Percentiles rank a stretch among this genome's conserved stretches.
phyloP scores from a whole-genome alignment of 495 filamentous ascomycete genomes.

The Trichoderma gamsii region DNA sequence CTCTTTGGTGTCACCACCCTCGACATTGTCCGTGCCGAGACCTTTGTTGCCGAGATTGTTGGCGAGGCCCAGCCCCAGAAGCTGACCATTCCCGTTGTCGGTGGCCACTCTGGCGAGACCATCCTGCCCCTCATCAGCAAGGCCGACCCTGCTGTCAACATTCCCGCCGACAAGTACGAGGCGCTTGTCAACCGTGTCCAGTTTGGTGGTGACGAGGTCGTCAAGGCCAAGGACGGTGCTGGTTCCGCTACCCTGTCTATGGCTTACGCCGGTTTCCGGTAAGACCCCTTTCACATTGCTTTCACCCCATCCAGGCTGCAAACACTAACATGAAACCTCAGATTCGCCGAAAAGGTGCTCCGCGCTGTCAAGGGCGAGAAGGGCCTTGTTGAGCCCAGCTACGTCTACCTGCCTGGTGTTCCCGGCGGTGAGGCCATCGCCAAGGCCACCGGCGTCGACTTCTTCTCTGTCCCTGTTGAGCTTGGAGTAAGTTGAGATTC shows the following conservation, averaged over 20 bases:
- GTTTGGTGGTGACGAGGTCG: slow-evolving; percentile 97
- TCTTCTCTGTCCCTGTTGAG: slow-evolving; percentile 92
- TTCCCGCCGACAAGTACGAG: slow-evolving; percentile 81
- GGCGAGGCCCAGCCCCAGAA: slow-evolving; percentile 77
- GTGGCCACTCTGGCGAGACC: slow-evolving; percentile 94
- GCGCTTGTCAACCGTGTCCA: slow-evolving; percentile 88
- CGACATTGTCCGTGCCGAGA: slow-evolving; percentile 96
- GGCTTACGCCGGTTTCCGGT: slow-evolving; percentile 95
- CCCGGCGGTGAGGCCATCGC: slow-evolving; percentile 76
- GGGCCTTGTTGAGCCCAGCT: slow-evolving; percentile 89
- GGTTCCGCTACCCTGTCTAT: slow-evolving; percentile 96
- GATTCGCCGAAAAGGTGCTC: slow-evolving; percentile 88
- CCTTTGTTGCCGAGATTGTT: slow-evolving; percentile 81
- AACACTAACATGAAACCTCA: slow-evolving; percentile 34
- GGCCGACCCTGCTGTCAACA: slow-evolving; percentile 67
- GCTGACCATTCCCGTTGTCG: slow-evolving; percentile 82
- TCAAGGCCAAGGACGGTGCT: slow-evolving; percentile 92
- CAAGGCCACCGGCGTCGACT: slow-evolving; percentile 78
- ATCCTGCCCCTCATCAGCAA: slow-evolving; percentile 97
- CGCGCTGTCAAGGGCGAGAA: slow-evolving; percentile 82
- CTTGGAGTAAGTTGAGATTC: slow-evolving; percentile 68
- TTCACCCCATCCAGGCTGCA: neutral
- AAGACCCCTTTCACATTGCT: slow-evolving; percentile 18
- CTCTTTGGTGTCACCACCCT: slow-evolving; percentile 98
- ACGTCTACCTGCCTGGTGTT: slow-evolving; percentile 87